Percentiles rank a stretch among this genome's conserved stretches.
Evolutionary conservation across 1,139 yeast genomes (phyloP).

Genomic region (Hansenula anomala): DNA sequence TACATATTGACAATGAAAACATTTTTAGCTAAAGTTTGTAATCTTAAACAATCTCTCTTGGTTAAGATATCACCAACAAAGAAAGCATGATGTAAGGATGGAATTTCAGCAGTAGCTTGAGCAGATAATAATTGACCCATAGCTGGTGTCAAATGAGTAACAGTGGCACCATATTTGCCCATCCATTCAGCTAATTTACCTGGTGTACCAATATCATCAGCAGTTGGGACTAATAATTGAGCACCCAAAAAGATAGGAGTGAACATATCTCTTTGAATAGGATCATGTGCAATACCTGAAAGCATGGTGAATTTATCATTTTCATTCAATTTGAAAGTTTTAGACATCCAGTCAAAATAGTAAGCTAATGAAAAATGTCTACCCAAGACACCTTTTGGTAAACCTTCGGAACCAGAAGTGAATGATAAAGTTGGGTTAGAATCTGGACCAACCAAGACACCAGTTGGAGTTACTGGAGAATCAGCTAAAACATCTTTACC

Average conservation of each 20-base stretch:
- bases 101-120: constrained; percentile 89
- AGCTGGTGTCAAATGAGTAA: constrained; percentile 97
- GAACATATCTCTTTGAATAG: constrained; percentile 98
- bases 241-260: constrained; percentile 97
- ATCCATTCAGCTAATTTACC: constrained; percentile 98
- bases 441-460: constrained; percentile 96
- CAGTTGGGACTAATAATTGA: constrained; percentile 84
- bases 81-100: constrained; percentile 89
- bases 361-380: constrained; percentile 95
- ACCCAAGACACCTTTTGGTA: constrained; percentile 98
- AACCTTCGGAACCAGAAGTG: constrained; percentile 98
- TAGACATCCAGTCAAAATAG: constrained; percentile 98
- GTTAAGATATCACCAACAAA: constrained; percentile 97
- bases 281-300: constrained; percentile 98
- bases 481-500: constrained; percentile 46
- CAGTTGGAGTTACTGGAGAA: constrained; percentile 57
- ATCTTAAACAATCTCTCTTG: constrained; percentile 89
- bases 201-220: constrained; percentile 97
- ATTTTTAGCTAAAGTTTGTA: constrained; percentile 88
- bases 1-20: constrained; percentile 95
- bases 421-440: constrained; percentile 94
- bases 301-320: constrained; percentile 94
- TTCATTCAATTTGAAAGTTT: constrained; percentile 70
- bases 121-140: constrained; percentile 98
- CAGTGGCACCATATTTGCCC: constrained; percentile 86